phyloP scores from a whole-genome alignment of 1,139 yeast species.

The Magnusiomyces starmeri region DNA sequence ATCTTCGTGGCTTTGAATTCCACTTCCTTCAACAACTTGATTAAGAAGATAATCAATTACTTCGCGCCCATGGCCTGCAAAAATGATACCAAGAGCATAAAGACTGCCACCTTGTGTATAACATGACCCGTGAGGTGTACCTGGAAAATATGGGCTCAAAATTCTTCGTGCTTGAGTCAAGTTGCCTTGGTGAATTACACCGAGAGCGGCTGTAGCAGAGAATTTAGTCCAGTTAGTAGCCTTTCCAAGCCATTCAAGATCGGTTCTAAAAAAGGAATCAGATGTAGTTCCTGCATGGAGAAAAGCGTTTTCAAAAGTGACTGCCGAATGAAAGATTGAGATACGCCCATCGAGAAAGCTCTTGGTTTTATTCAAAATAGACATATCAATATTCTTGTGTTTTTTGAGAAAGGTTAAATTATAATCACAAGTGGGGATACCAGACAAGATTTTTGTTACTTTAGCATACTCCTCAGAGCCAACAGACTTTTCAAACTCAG shows the following conservation, averaged over 20 bases:
- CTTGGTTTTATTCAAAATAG: slow-evolving; percentile 76
- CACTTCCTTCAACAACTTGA: slow-evolving; percentile 58
- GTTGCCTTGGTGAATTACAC: slow-evolving; percentile 95
- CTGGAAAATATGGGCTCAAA: slow-evolving; percentile 87
- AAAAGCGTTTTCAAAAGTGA: slow-evolving; percentile 89
- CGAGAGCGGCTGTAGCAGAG: slow-evolving; percentile 95
- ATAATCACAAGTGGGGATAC: slow-evolving; percentile 91
- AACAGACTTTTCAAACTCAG: slow-evolving; percentile 36
- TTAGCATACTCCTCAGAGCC: slow-evolving; percentile 36
- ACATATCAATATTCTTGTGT: slow-evolving; percentile 80
- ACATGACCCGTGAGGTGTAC: slow-evolving; percentile 46
- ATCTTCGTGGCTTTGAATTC: slow-evolving; percentile 51
- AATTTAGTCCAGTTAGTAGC: slow-evolving; percentile 98
- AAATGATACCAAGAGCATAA: slow-evolving; percentile 86
- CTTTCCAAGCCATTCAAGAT: slow-evolving; percentile 92
- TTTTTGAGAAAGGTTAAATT: slow-evolving; percentile 81
- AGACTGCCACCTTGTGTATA: slow-evolving; percentile 95
- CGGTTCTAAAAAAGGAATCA: slow-evolving; percentile 83
- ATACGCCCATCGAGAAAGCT: slow-evolving; percentile 81
- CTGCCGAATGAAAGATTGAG: slow-evolving; percentile 92
- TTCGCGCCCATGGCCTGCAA: slow-evolving; percentile 94
- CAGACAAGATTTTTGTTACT: slow-evolving; percentile 68
- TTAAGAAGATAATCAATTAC: slow-evolving; percentile 72
- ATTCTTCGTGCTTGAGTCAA: slow-evolving; percentile 83
- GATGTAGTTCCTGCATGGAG: slow-evolving; percentile 97